These are phyloP conservation scores for Saturnispora zaruensis DNA, from an alignment of 805 yeast species.

Conservation along the genomic window DNA sequence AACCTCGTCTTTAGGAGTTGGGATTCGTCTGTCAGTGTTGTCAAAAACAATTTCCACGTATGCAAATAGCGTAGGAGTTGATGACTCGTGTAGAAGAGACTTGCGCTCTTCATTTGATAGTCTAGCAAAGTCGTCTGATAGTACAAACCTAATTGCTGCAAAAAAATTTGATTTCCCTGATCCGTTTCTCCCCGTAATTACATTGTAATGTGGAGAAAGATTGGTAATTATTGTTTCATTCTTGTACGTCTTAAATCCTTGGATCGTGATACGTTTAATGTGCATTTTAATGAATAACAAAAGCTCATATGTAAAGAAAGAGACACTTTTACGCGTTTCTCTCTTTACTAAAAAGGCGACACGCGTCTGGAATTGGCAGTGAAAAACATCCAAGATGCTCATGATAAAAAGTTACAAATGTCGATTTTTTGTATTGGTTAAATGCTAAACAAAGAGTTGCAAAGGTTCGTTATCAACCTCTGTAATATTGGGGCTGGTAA, in stretches of 20 bases:
- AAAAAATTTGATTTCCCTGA: slow-evolving; percentile 94
- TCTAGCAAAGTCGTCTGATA: slow-evolving; percentile 82
- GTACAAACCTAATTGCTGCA: slow-evolving; percentile 87
- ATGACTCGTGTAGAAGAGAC: slow-evolving; percentile 81
- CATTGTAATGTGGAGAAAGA: slow-evolving; percentile 76
- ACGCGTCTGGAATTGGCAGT: not conserved
- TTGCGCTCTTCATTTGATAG: slow-evolving; percentile 80
- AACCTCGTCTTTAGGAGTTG: slow-evolving; percentile 59
- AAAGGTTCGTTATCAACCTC: slow-evolving; percentile 22
- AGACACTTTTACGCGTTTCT: slow-evolving; percentile 4
- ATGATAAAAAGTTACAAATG: not conserved
- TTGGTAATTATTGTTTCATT: slow-evolving; percentile 70
- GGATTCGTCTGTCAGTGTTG: slow-evolving; percentile 68
- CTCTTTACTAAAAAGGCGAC: not conserved
- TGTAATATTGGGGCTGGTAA: slow-evolving; percentile 64
- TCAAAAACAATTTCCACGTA: slow-evolving; percentile 86
- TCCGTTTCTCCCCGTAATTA: slow-evolving; percentile 89
- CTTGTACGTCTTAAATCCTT: slow-evolving; percentile 90
- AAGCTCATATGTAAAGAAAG: not conserved
- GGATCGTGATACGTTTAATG: slow-evolving; percentile 49
- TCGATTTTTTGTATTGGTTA: no score
- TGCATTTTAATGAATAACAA: slow-evolving; percentile 9
- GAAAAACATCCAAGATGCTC: not conserved
- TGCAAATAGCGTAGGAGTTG: slow-evolving; percentile 85
- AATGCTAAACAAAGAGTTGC: not conserved